phyloP scores from a whole-genome alignment of 352 stramenopile species.

The Globisporangium barbulae region DNA sequence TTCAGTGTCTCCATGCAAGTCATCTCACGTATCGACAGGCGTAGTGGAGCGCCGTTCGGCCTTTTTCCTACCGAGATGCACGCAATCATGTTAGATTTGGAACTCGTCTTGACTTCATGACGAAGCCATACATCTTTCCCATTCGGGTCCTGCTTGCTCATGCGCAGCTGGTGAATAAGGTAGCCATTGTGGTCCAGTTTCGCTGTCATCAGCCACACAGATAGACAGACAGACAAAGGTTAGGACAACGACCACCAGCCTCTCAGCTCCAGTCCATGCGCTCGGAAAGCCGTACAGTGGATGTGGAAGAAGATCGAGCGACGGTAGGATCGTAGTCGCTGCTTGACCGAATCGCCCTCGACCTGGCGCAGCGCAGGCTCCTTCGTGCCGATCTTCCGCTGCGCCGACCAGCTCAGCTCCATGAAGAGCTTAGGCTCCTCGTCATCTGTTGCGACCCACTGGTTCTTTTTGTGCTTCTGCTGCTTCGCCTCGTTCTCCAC shows the following conservation, averaged over 20 bases:
- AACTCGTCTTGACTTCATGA: background rate
- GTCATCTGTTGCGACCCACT: slow-evolving; percentile 20
- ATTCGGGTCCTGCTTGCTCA: slow-evolving; percentile 68
- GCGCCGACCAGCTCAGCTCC: slow-evolving; percentile 61
- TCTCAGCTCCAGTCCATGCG: background rate
- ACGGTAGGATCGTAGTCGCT: slow-evolving; percentile 62
- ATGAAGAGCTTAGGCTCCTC: slow-evolving; percentile 70
- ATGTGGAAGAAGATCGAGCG: slow-evolving; percentile 81
- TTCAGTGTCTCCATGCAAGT: background rate
- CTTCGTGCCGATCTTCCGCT: slow-evolving; percentile 53
- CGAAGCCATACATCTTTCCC: slow-evolving; percentile 52
- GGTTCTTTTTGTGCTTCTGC: slow-evolving; percentile 27
- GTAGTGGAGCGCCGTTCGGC: slow-evolving; percentile 69
- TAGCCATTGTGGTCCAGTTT: slow-evolving; percentile 74
- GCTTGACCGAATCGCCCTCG: slow-evolving; percentile 64
- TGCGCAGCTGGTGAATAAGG: slow-evolving; percentile 52
- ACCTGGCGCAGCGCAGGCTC: slow-evolving; percentile 67
- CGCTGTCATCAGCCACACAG: slow-evolving; percentile 23
- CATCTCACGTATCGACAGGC: slow-evolving; percentile 56
- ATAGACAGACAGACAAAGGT: background rate
- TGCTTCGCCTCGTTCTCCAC: slow-evolving; percentile 33
- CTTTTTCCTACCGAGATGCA: slow-evolving; percentile 51
- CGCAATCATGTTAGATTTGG: background rate
- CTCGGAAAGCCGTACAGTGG: slow-evolving; percentile 31
- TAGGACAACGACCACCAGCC: background rate